A percentile compares a stretch with the other conserved stretches of the same genome.
phyloP scores from a whole-genome alignment of 208 protist genomes.

The Leishmania arabica region DNA sequence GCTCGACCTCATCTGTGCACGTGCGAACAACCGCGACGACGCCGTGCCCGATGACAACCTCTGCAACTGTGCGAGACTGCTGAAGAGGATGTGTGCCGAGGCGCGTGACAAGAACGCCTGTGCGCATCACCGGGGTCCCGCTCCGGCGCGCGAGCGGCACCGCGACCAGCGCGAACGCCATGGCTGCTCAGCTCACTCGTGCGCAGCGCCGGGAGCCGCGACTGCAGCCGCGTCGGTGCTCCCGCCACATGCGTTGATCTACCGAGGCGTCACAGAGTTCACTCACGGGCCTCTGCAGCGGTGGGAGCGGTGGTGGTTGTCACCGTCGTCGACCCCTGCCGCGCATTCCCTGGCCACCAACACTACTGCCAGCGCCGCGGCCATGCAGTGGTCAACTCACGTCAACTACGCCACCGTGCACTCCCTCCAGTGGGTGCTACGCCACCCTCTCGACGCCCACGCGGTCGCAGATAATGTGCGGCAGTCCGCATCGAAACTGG shows the following conservation, averaged over 20 bases:
- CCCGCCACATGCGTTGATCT: constrained; percentile 15
- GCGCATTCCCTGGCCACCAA: neutral
- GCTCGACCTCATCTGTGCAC: constrained; percentile 15
- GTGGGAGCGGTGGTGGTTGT: constrained; percentile 18
- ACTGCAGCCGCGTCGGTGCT: neutral
- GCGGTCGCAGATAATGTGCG: neutral
- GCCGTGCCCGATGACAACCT: neutral
- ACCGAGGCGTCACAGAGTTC: constrained; percentile 11
- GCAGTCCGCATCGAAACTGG: neutral
- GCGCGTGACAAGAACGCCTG: neutral
- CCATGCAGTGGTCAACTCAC: constrained; percentile 22
- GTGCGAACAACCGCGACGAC: neutral
- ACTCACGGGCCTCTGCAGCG: constrained; percentile 22
- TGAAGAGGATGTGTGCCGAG: neutral
- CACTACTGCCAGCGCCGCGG: neutral
- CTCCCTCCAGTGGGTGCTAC: constrained; percentile 24
- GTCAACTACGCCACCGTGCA: constrained; percentile 26
- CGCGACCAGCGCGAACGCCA: neutral
- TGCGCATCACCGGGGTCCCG: neutral
- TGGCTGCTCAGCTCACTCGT: neutral
- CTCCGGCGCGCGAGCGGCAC: neutral
- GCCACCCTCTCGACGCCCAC: neutral
- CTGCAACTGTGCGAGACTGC: neutral
- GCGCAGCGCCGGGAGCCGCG: neutral
- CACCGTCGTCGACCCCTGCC: neutral